Evolutionary conservation across 768 basidiomycete species (phyloP).

Genomic region (Kwoniella heveanensis): DNA sequence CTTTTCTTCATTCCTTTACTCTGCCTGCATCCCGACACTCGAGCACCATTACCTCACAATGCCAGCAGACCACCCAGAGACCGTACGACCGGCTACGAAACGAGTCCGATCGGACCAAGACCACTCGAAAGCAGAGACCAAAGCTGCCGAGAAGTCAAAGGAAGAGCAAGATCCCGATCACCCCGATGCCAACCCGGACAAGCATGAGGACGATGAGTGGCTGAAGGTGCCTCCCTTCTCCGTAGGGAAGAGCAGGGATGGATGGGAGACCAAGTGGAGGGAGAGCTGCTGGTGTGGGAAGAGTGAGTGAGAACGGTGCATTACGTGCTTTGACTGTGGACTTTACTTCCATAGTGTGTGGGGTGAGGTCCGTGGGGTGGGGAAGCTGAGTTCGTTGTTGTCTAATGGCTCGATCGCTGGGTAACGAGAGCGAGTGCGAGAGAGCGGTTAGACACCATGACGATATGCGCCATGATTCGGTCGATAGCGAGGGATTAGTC

Average conservation of each 20-base stretch:
- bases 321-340: no score
- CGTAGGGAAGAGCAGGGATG: constrained; percentile 31
- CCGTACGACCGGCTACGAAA: constrained; percentile 38
- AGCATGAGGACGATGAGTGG: constrained; percentile 42
- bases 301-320: constrained; percentile 44
- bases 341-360: background rate
- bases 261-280: constrained; percentile 42
- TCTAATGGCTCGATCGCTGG: background rate
- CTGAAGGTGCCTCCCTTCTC: constrained; percentile 35
- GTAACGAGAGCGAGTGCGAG: background rate
- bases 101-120: constrained; percentile 43
- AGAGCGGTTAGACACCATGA: no score
- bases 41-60: background rate
- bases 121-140: constrained; percentile 34
- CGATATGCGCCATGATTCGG: no score
- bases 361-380: background rate
- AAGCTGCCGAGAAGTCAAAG: constrained; percentile 24
- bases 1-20: no score
- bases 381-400: background rate
- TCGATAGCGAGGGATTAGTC: no score
- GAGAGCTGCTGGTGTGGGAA: constrained; percentile 50
- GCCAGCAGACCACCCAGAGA: constrained; percentile 12
- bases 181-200: constrained; percentile 23
- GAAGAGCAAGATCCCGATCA: constrained; percentile 19
- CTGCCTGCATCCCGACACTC: no score